phyloP scores from a whole-genome alignment of 2,329 filamentous ascomycete species.

The Diaporthe vexans region DNA sequence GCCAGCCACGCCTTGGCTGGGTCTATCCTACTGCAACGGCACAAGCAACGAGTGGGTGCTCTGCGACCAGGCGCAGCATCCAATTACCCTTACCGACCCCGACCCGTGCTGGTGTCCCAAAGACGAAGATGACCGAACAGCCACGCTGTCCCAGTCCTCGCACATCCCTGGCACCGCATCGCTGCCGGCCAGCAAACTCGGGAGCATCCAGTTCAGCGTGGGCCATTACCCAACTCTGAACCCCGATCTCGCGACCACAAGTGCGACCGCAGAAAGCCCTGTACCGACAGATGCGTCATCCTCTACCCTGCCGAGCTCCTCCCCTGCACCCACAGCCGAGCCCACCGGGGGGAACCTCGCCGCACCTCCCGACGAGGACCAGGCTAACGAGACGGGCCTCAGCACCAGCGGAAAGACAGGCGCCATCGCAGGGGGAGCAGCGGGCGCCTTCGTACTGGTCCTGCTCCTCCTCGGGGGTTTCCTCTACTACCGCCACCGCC shows the following conservation, averaged over 20 bases:
- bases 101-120: slow-evolving; percentile 50
- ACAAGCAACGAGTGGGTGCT: slow-evolving; percentile 50
- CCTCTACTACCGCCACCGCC: slow-evolving; percentile 44
- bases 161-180: slow-evolving; percentile 47
- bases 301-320: slow-evolving; percentile 10
- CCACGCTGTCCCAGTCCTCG: slow-evolving; percentile 46
- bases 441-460: slow-evolving; percentile 43
- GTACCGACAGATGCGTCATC: not conserved
- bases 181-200: slow-evolving; percentile 47
- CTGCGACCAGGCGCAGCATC: slow-evolving; percentile 48
- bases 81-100: slow-evolving; percentile 44
- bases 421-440: slow-evolving; percentile 44
- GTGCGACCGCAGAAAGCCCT: not conserved
- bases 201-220: slow-evolving; percentile 45
- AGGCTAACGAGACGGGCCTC: slow-evolving; percentile 35
- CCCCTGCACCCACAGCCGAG: slow-evolving; percentile 25
- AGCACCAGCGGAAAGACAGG: slow-evolving; percentile 47
- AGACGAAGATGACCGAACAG: slow-evolving; percentile 45
- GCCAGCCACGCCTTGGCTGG: slow-evolving; percentile 48
- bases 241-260: not conserved
- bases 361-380: not conserved
- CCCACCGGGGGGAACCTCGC: slow-evolving; percentile 17
- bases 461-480: slow-evolving; percentile 37
- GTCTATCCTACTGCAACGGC: slow-evolving; percentile 53
- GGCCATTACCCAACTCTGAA: slow-evolving; percentile 40